A percentile compares a stretch with the other conserved stretches of the same genome.
phyloP scores from a whole-genome alignment of 2,329 filamentous ascomycete species.

The Colletotrichum horii region DNA sequence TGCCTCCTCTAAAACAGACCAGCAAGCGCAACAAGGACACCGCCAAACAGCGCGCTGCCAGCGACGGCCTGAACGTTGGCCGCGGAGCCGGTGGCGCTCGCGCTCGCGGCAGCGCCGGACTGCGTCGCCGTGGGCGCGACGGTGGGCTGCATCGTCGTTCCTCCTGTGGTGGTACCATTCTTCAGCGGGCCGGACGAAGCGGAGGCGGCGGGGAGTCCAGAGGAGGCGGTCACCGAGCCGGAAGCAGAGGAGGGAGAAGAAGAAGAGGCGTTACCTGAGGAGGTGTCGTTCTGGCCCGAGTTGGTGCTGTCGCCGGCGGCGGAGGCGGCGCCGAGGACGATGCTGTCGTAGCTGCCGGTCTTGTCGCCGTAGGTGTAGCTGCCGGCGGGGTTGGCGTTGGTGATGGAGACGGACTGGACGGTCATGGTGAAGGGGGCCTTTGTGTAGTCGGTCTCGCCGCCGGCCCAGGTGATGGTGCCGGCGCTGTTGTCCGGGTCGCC shows the following conservation, averaged over 20 bases:
- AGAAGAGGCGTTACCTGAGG: background rate
- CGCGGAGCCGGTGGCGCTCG: background rate
- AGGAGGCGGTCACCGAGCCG: background rate
- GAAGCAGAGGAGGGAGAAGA: background rate
- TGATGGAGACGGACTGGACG: conserved; percentile 49
- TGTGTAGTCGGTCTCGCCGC: conserved; percentile 45
- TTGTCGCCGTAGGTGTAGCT: conserved; percentile 38
- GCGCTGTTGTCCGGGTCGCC: conserved; percentile 40
- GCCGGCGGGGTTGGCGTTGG: conserved; percentile 39
- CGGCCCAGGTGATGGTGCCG: conserved; percentile 58
- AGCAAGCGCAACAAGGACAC: conserved; percentile 1
- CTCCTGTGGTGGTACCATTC: background rate
- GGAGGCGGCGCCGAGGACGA: conserved; percentile 18
- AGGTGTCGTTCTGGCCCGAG: conserved; percentile 15
- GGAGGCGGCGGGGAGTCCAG: background rate
- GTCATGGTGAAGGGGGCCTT: conserved; percentile 62
- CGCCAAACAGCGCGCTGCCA: conserved; percentile 5
- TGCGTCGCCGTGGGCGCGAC: background rate
- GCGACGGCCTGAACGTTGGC: background rate
- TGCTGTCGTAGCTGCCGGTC: conserved; percentile 28
- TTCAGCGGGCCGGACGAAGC: background rate
- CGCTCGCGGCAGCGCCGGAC: conserved; percentile 10
- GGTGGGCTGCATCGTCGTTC: background rate
- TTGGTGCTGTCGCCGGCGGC: conserved; percentile 9
- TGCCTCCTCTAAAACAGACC: background rate